Evolutionary conservation across 805 yeast species (phyloP).

Genomic region (Candida maesae): DNA sequence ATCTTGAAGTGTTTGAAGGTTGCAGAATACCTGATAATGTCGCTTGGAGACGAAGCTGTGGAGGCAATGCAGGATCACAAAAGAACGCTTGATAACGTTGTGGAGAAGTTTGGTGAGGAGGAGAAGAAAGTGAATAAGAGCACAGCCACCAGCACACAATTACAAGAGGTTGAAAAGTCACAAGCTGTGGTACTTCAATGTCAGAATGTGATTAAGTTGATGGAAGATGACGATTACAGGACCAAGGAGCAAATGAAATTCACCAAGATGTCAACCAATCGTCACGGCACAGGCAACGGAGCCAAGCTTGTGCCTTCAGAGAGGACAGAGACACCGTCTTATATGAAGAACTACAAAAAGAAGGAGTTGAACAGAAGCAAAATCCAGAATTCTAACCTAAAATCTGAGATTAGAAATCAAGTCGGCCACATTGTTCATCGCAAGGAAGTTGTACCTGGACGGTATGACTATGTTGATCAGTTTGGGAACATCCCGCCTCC

Average conservation of each 20-base stretch:
- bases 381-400: constrained; percentile 16
- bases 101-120: constrained; percentile 2
- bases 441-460: constrained; percentile 10
- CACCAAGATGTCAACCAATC: constrained; percentile 7
- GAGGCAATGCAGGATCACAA: constrained; percentile 2
- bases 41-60: constrained; percentile 8
- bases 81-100: neutral
- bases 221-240: constrained; percentile 9
- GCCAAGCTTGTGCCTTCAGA: neutral
- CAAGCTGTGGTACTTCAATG: constrained; percentile 5
- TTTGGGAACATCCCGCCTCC: neutral
- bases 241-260: constrained; percentile 5
- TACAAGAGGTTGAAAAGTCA: constrained; percentile 12
- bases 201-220: constrained; percentile 5
- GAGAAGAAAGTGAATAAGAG: neutral
- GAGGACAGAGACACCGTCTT: constrained; percentile 8
- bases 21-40: constrained; percentile 30
- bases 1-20: constrained; percentile 35
- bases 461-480: constrained; percentile 3
- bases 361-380: constrained; percentile 16
- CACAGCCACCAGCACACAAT: constrained; percentile 3
- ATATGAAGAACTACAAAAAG: constrained; percentile 8
- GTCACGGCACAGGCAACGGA: constrained; percentile 6
- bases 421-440: constrained; percentile 6
- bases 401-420: constrained; percentile 14